Conservation (phyloP, 2,329 filamentous ascomycete species). For the Lecanicillium sp. region DNA sequence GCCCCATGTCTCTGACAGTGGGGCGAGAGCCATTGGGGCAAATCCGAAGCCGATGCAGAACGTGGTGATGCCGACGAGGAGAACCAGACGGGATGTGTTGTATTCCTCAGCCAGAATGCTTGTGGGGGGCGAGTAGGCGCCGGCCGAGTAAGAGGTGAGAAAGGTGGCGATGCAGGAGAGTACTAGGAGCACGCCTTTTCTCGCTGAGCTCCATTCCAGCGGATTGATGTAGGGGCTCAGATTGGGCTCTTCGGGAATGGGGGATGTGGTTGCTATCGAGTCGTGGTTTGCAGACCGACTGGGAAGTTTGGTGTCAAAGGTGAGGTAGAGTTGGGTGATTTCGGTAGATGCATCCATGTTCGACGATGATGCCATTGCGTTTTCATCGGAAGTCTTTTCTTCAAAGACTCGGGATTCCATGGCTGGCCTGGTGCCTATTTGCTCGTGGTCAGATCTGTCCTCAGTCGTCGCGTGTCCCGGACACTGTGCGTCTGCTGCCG, state of each 20-base stretch:
- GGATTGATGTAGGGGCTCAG: slow-evolving; percentile 61
- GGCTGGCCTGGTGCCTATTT: background rate
- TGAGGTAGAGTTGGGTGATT: slow-evolving; percentile 32
- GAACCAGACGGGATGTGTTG: slow-evolving; percentile 53
- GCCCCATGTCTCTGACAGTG: slow-evolving; percentile 82
- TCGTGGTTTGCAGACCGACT: slow-evolving; percentile 13
- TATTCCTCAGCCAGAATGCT: slow-evolving; percentile 58
- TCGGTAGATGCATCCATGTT: slow-evolving; percentile 12
- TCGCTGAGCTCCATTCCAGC: slow-evolving; percentile 59
- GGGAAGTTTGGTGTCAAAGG: slow-evolving; percentile 30
- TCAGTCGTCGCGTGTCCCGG: no score
- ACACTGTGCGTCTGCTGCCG: no score
- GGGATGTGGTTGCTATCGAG: slow-evolving; percentile 13
- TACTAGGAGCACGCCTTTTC: slow-evolving; percentile 63
- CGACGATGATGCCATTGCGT: background rate
- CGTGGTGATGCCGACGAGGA: slow-evolving; percentile 68
- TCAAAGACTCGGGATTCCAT: background rate
- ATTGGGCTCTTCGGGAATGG: slow-evolving; percentile 53
- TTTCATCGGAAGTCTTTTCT: background rate
- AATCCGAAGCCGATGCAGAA: slow-evolving; percentile 77
- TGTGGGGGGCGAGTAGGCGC: slow-evolving; percentile 66
- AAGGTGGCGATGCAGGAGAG: slow-evolving; percentile 70
- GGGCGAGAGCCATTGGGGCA: slow-evolving; percentile 81
- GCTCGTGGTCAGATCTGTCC: no score
- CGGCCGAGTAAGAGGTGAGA: slow-evolving; percentile 72